These are phyloP conservation scores for Citrus sinensis DNA, from an alignment of 345 rosid species.

Conservation along the genomic window DVS_A1.0 CM039168.1:26731501-26732000, in stretches of 20 bases:
- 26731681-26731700: slow-evolving; percentile 67
- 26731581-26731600: too few species aligned
- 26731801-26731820: neutral
- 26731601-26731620: too few species aligned
- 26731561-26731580: too few species aligned
- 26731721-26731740: slow-evolving; percentile 81
- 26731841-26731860: slow-evolving; percentile 64
- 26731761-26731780: neutral
- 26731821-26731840: slow-evolving; percentile 42
- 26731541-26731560: too few species aligned
- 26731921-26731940: slow-evolving; percentile 53
- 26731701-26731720: slow-evolving; percentile 63
- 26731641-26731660: too few species aligned
- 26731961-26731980: slow-evolving; percentile 67
- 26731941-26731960: slow-evolving; percentile 47
- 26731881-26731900: slow-evolving; percentile 83
- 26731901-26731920: slow-evolving; percentile 81
- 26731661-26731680: too few species aligned
- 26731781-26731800: neutral
- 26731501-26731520: too few species aligned
- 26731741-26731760: slow-evolving; percentile 40
- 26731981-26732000: too few species aligned
- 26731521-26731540: too few species aligned
- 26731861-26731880: slow-evolving; percentile 72
- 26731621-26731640: too few species aligned